These are phyloP conservation scores for Phytophthora pseudosyringae DNA, from an alignment of 352 stramenopile genomes.

Conservation along the genomic window DNA sequence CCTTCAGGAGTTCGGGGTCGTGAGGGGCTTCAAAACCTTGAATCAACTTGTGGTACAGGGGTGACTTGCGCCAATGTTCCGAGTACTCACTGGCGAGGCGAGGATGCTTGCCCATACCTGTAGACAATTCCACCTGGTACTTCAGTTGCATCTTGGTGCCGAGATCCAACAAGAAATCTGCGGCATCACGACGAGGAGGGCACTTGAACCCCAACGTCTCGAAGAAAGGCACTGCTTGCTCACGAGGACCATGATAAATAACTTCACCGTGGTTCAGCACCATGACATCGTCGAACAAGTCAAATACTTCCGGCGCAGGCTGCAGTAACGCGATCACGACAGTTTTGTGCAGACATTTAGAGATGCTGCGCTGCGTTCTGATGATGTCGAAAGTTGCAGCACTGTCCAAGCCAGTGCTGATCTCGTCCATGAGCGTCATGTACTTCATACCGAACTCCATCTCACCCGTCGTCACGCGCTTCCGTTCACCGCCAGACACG, in stretches of 20 bases:
- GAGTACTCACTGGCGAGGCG: constrained; percentile 36
- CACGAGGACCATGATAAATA: constrained; percentile 65
- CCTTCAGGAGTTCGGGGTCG: constrained; percentile 14
- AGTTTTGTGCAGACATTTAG: constrained; percentile 51
- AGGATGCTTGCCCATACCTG: constrained; percentile 19
- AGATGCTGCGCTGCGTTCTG: constrained; percentile 57
- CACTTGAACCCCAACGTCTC: constrained; percentile 46
- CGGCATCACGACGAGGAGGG: constrained; percentile 48
- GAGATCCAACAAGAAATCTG: constrained; percentile 62
- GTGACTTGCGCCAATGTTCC: constrained; percentile 20
- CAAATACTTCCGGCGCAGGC: constrained; percentile 59
- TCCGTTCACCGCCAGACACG: constrained; percentile 70
- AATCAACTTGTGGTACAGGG: too few species aligned
- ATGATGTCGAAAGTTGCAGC: constrained; percentile 93
- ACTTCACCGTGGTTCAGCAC: constrained; percentile 64
- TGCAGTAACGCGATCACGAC: constrained; percentile 66
- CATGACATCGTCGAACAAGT: constrained; percentile 65
- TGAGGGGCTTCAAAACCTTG: constrained; percentile 18
- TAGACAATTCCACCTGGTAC: constrained; percentile 35
- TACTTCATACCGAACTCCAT: constrained; percentile 81
- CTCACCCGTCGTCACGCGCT: constrained; percentile 72
- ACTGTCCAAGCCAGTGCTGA: constrained; percentile 92
- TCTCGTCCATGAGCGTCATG: constrained; percentile 86
- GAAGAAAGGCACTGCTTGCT: constrained; percentile 47
- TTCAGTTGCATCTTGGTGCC: constrained; percentile 47